A percentile compares a stretch with the other conserved stretches of the same genome.
phyloP scores from a whole-genome alignment of 192 early-diverging fungal species.

The Backusella parvicylindrica region DNA sequence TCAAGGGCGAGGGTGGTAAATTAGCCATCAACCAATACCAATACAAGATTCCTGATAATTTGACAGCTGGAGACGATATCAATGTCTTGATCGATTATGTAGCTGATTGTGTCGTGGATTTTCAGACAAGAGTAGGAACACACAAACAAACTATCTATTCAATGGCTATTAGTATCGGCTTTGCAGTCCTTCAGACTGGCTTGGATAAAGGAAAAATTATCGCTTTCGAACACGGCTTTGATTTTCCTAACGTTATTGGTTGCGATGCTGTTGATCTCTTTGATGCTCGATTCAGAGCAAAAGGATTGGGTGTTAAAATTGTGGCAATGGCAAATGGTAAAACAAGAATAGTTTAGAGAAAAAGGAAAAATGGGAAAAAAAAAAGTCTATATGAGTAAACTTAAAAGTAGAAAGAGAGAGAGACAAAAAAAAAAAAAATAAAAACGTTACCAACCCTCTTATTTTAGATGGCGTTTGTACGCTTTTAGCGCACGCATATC shows the following conservation, averaged over 20 bases:
- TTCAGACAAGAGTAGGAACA: constrained; percentile 41
- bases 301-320: constrained; percentile 71
- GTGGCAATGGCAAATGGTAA: constrained; percentile 76
- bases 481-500: constrained; percentile 77
- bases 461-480: constrained; percentile 90
- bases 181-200: constrained; percentile 52
- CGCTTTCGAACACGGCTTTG: constrained; percentile 84
- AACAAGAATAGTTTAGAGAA: not conserved
- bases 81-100: constrained; percentile 76
- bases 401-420: constrained; percentile 37
- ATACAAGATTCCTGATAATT: constrained; percentile 64
- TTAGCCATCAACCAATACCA: constrained; percentile 77
- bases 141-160: constrained; percentile 1
- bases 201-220: constrained; percentile 57
- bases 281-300: constrained; percentile 63
- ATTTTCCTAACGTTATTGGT: constrained; percentile 68
- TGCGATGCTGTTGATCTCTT: constrained; percentile 80
- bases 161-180: constrained; percentile 63
- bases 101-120: constrained; percentile 49
- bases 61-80: constrained; percentile 52
- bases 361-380: too few relatives aligned
- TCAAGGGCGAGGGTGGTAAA: constrained; percentile 71
- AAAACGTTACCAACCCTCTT: not conserved
- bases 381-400: constrained; percentile 40
- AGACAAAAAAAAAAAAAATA: not conserved